phyloP scores from a whole-genome alignment of 305 asterid species.

The Rubia balearica region DNA sequence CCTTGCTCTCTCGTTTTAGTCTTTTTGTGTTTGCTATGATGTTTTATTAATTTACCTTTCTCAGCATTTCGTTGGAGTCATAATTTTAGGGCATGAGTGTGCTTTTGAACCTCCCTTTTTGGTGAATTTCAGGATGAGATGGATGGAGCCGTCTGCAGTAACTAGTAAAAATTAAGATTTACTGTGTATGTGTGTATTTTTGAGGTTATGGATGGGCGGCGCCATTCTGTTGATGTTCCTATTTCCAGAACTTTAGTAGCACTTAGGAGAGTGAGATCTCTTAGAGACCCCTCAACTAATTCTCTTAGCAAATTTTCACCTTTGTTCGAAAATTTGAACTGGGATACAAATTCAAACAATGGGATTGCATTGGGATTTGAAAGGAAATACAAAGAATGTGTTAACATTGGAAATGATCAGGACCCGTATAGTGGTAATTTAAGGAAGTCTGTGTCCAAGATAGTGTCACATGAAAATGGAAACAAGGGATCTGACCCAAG shows the following conservation, averaged over 20 bases:
- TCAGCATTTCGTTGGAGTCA: background rate
- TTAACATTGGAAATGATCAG: constrained; percentile 20
- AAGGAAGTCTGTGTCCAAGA: constrained; percentile 22
- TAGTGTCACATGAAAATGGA: constrained; percentile 20
- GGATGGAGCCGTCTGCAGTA: constrained; percentile 20
- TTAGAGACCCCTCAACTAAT: constrained; percentile 80
- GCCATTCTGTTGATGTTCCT: constrained; percentile 81
- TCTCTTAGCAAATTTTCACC: constrained; percentile 55
- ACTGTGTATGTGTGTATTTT: background rate
- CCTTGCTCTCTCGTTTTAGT: constrained; percentile 3
- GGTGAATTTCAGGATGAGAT: constrained; percentile 37
- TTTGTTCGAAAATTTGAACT: constrained; percentile 46
- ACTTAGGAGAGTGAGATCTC: constrained; percentile 79
- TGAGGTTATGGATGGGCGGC: constrained; percentile 64
- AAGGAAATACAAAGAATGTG: constrained; percentile 17
- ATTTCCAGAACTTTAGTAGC: constrained; percentile 62
- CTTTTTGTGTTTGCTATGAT: constrained; percentile 5
- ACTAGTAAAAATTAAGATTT: constrained; percentile 16
- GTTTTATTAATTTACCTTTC: background rate
- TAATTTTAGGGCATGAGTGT: constrained; percentile 13
- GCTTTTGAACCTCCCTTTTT: constrained; percentile 21
- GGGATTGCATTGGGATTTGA: constrained; percentile 45
- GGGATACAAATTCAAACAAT: constrained; percentile 58
- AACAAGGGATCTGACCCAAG: constrained; percentile 18
- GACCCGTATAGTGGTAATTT: constrained; percentile 24